Conservation (phyloP, 2,329 filamentous ascomycete genomes). For the Blumeriella jaapii region DNA sequence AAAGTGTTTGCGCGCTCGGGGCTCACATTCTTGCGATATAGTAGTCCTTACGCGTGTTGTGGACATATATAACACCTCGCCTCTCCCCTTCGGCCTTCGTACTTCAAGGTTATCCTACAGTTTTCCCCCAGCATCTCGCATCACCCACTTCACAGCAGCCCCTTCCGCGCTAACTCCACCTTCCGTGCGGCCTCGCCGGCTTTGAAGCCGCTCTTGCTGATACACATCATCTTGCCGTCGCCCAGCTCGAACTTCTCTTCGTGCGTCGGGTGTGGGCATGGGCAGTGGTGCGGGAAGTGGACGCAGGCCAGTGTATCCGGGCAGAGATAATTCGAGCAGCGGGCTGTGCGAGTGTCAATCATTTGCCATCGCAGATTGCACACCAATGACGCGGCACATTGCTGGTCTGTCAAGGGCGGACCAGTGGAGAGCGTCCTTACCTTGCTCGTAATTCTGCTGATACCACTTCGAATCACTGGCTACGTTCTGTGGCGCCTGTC, state of each 20-base stretch:
- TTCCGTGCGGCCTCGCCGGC: constrained; percentile 61
- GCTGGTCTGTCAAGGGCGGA: background rate
- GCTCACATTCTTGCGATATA: too few species aligned
- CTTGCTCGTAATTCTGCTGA: constrained; percentile 53
- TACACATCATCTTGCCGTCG: constrained; percentile 62
- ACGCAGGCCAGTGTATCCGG: constrained; percentile 92
- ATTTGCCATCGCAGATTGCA: background rate
- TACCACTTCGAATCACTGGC: constrained; percentile 78
- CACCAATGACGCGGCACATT: background rate
- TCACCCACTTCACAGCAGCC: constrained; percentile 43
- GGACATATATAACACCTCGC: too few species aligned
- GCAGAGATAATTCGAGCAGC: constrained; percentile 88
- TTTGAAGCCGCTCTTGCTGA: constrained; percentile 65
- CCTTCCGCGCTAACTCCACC: constrained; percentile 70
- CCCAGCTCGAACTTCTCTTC: constrained; percentile 69
- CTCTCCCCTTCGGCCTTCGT: too few species aligned
- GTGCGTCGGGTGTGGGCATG: constrained; percentile 67
- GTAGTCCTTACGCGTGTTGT: too few species aligned
- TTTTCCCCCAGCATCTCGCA: too few species aligned
- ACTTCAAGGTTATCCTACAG: too few species aligned
- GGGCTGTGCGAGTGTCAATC: constrained; percentile 38
- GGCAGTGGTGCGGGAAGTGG: constrained; percentile 93
- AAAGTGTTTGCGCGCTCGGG: too few species aligned
- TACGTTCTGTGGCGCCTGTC: constrained; percentile 57
- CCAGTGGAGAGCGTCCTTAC: constrained; percentile 33